Percentiles rank a stretch among this genome's conserved stretches.
phyloP scores from a whole-genome alignment of 495 filamentous ascomycete species.

The Immersiella caudata region DNA sequence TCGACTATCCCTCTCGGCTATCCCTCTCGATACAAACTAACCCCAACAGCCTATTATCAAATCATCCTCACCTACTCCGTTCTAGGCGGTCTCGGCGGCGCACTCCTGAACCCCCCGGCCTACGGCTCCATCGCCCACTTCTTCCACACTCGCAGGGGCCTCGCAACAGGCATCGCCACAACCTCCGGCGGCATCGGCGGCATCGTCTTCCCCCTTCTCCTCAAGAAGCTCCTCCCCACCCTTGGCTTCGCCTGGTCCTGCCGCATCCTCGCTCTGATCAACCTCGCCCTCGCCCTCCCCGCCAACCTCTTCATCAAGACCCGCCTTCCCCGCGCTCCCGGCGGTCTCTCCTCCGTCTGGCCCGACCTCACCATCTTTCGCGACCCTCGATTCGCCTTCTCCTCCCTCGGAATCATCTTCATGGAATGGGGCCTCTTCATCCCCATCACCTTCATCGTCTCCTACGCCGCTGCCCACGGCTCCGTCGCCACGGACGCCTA shows the following conservation, averaged over 20 bases:
- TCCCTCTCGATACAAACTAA: constrained; percentile 10
- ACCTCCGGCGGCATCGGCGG: constrained; percentile 63
- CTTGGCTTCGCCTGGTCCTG: constrained; percentile 63
- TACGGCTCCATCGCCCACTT: constrained; percentile 66
- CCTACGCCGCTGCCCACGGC: constrained; percentile 56
- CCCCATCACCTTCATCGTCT: constrained; percentile 50
- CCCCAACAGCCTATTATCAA: constrained; percentile 60
- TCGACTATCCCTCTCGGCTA: neutral
- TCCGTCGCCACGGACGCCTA: constrained; percentile 62
- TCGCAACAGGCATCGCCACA: constrained; percentile 68
- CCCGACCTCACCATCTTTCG: constrained; percentile 59
- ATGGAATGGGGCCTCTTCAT: constrained; percentile 55
- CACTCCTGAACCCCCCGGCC: constrained; percentile 61
- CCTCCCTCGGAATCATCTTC: constrained; percentile 59
- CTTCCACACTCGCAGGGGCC: constrained; percentile 61
- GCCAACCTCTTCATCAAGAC: constrained; percentile 59
- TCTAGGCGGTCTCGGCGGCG: constrained; percentile 58
- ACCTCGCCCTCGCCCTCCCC: constrained; percentile 53
- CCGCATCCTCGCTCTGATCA: constrained; percentile 61
- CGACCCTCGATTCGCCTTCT: constrained; percentile 58
- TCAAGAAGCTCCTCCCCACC: constrained; percentile 51
- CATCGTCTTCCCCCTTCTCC: constrained; percentile 60
- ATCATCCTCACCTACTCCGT: constrained; percentile 65
- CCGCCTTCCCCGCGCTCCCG: constrained; percentile 47
- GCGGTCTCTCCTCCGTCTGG: constrained; percentile 39